These are phyloP conservation scores for Mycena vulgaris DNA, from an alignment of 768 basidiomycete species.

Conservation along the genomic window DNA sequence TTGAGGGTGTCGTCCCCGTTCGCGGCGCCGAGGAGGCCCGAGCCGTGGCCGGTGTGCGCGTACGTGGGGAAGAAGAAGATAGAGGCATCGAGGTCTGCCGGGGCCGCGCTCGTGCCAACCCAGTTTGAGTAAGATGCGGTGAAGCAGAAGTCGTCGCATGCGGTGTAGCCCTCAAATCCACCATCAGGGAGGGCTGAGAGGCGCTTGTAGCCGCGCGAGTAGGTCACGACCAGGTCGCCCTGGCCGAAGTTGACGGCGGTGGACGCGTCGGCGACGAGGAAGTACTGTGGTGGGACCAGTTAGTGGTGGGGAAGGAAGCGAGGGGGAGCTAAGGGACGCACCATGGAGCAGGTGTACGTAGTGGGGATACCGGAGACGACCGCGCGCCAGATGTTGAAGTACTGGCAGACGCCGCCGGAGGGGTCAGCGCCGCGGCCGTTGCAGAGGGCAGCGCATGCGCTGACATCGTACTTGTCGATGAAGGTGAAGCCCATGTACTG, in stretches of 20 bases:
- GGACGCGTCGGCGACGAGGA: conserved; percentile 30
- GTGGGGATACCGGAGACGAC: conserved; percentile 60
- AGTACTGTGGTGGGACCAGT: conserved; percentile 45
- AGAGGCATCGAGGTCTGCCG: conserved; percentile 30
- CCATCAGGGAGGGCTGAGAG: too few relatives aligned
- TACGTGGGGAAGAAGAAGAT: conserved; percentile 34
- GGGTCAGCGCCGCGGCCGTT: conserved; percentile 58
- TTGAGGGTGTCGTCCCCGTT: conserved; percentile 16
- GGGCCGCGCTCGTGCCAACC: conserved; percentile 24
- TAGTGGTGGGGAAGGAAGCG: conserved; percentile 43
- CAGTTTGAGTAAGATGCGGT: conserved; percentile 28
- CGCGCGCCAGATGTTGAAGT: too few relatives aligned
- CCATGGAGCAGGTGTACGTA: conserved; percentile 64
- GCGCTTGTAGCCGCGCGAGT: too few relatives aligned
- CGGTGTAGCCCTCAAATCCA: conserved; percentile 24
- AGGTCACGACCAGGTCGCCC: too few relatives aligned
- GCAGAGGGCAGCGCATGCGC: conserved; percentile 60
- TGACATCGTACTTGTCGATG: too few relatives aligned
- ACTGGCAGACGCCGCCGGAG: conserved; percentile 61
- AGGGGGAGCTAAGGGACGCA: conserved; percentile 40
- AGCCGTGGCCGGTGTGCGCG: conserved; percentile 31
- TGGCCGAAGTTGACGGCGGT: too few relatives aligned
- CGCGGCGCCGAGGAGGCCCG: conserved; percentile 31
- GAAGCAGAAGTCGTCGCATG: too few relatives aligned
- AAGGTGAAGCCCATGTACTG: conserved; percentile 68